These are phyloP conservation scores for Daldinia caldariorum DNA, from an alignment of 495 filamentous ascomycete species.

Conservation along the genomic window DNA sequence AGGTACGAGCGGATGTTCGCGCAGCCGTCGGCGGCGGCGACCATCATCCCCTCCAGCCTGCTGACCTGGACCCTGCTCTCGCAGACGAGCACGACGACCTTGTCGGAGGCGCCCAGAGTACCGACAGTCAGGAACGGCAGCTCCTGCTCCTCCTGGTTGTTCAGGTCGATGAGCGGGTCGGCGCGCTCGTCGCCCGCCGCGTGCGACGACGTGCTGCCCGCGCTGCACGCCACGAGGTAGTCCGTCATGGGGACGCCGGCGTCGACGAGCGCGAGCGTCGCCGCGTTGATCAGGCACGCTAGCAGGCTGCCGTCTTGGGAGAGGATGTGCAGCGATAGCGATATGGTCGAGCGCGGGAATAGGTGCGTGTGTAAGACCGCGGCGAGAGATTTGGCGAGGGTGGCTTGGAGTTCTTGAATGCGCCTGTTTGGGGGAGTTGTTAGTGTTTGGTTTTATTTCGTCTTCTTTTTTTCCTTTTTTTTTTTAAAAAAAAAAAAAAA, in stretches of 20 bases:
- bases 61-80: constrained; percentile 82
- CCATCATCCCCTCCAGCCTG: constrained; percentile 88
- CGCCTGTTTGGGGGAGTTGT: constrained; percentile 61
- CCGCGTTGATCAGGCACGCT: constrained; percentile 88
- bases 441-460: no score
- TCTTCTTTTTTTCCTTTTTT: neutral
- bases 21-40: constrained; percentile 91
- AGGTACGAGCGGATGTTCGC: constrained; percentile 71
- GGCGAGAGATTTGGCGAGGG: constrained; percentile 76
- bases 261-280: constrained; percentile 90
- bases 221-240: constrained; percentile 87
- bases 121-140: constrained; percentile 88
- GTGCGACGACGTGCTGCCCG: constrained; percentile 76
- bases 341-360: constrained; percentile 88
- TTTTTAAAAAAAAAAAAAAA: no score
- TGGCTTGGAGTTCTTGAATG: constrained; percentile 79
- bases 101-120: constrained; percentile 75
- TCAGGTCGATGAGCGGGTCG: constrained; percentile 90
- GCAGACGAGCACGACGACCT: constrained; percentile 80
- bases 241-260: constrained; percentile 95
- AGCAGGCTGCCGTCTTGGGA: constrained; percentile 90
- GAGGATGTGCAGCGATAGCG: constrained; percentile 85
- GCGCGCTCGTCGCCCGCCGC: constrained; percentile 71
- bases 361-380: constrained; percentile 82
- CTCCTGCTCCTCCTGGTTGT: constrained; percentile 86